A percentile compares a stretch with the other conserved stretches of the same genome.
These are phyloP conservation scores for Pythium utonaiense DNA, from an alignment of 352 stramenopile genomes.

Conservation along the genomic window DNA sequence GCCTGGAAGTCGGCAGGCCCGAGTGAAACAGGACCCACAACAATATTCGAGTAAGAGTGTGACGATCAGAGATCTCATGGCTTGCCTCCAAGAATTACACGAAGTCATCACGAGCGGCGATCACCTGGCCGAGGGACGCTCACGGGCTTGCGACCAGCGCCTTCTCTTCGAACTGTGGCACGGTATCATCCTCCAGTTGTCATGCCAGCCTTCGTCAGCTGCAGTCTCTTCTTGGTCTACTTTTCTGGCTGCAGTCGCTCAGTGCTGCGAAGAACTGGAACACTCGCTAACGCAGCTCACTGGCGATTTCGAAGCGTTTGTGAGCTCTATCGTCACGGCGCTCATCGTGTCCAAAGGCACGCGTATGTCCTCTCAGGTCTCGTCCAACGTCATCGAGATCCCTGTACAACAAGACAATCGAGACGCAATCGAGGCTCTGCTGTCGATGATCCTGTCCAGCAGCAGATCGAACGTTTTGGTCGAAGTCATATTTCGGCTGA, in stretches of 20 bases:
- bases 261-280: conserved; percentile 18
- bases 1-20: background rate
- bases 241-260: conserved; percentile 14
- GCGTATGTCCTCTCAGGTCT: conserved; percentile 3
- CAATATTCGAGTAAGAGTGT: background rate
- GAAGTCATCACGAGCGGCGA: background rate
- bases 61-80: background rate
- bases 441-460: conserved; percentile 10
- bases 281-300: background rate
- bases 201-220: background rate
- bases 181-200: conserved; percentile 1
- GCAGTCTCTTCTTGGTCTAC: conserved; percentile 1
- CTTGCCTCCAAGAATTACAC: background rate
- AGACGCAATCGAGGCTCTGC: background rate
- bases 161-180: conserved; percentile 16
- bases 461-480: background rate
- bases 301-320: conserved; percentile 10
- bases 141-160: background rate
- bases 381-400: background rate
- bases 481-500: background rate
- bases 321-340: conserved; percentile 2
- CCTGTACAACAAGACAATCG: background rate
- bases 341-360: conserved; percentile 13
- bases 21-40: background rate
- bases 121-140: background rate